phyloP scores from a whole-genome alignment of 1,284 basidiomycete genomes.

The Calocybe gambosa region DNA sequence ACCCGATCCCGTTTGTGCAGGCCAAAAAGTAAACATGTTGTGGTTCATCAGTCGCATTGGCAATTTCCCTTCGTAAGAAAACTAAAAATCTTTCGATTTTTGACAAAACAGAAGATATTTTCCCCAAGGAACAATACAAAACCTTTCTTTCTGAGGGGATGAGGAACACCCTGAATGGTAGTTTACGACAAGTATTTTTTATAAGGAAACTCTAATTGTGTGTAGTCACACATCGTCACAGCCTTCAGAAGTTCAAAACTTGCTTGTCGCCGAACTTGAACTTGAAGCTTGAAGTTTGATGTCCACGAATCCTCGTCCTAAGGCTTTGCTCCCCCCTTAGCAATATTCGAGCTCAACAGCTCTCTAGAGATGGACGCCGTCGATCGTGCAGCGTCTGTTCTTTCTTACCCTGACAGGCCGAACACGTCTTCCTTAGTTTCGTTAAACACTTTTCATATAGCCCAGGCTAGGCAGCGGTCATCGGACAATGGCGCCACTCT shows the following conservation, averaged over 20 bases:
- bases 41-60: not conserved
- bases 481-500: conserved; percentile 77
- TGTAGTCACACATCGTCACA: conserved; percentile 1
- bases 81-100: no score
- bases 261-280: not conserved
- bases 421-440: conserved; percentile 25
- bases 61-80: no score
- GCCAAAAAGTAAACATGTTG: no score
- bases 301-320: conserved; percentile 1
- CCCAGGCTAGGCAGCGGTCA: conserved; percentile 62
- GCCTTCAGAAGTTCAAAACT: not conserved
- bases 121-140: no score
- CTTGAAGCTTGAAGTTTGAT: not conserved
- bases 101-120: no score
- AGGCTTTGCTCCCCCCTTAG: not conserved
- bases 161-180: no score
- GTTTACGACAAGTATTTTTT: no score
- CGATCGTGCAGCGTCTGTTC: conserved; percentile 26
- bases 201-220: no score
- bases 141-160: no score
- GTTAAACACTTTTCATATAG: conserved; percentile 51
- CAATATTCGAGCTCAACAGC: not conserved
- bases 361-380: conserved; percentile 10
- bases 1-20: no score
- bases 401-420: conserved; percentile 15